Evolutionary conservation across 306 rosid genomes (phyloP).

Genomic region (Lagenaria siceraria): DNA sequence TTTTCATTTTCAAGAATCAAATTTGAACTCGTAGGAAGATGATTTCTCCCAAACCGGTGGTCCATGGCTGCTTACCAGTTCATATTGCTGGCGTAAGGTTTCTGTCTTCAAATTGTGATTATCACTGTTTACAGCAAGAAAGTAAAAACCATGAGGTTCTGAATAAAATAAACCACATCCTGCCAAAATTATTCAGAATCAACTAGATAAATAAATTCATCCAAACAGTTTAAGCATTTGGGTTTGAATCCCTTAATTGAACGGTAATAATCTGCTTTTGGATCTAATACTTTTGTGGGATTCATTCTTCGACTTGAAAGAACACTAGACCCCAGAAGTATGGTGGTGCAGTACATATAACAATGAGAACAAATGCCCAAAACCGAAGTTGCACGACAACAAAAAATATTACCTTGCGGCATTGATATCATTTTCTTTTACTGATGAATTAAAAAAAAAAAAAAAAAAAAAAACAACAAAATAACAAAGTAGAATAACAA

Average conservation of each 20-base stretch:
- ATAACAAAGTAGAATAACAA: not conserved
- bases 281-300: not conserved
- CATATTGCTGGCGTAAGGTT: constrained; percentile 71
- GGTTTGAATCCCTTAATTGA: not conserved
- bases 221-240: not conserved
- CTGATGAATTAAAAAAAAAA: not conserved
- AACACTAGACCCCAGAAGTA: not conserved
- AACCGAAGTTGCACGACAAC: not conserved
- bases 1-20: not conserved
- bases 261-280: not conserved
- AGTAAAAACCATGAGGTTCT: constrained; percentile 1
- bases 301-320: not conserved
- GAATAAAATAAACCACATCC: not conserved
- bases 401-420: not conserved
- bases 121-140: constrained; percentile 48
- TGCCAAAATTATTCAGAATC: not conserved
- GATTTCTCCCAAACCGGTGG: not conserved
- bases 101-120: constrained; percentile 66
- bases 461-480: no score
- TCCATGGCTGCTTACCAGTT: constrained; percentile 44
- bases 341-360: not conserved
- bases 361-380: not conserved
- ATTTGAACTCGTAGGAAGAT: not conserved
- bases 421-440: not conserved
- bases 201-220: not conserved